These are phyloP conservation scores for Cynanchum wilfordii DNA, from an alignment of 257 asterid genomes.

Conservation along the genomic window DNA sequence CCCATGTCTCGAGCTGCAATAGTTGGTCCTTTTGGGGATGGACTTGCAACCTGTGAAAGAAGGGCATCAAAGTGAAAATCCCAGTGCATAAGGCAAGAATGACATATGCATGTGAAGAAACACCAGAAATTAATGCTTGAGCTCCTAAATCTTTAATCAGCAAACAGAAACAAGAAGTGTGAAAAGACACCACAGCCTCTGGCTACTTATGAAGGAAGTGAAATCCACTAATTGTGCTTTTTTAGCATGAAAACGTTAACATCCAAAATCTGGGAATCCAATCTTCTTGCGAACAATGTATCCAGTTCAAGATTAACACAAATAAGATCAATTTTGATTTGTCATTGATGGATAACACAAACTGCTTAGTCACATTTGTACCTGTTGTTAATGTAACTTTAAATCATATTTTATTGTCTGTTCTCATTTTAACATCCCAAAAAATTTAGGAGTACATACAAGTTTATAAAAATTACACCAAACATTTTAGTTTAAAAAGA, in stretches of 20 bases:
- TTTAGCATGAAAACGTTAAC: neutral
- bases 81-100: neutral
- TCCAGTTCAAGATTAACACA: neutral
- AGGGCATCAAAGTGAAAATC: slow-evolving; percentile 17
- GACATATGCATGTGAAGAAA: neutral
- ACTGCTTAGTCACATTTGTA: neutral
- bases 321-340: neutral
- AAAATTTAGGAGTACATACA: neutral
- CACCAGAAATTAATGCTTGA: neutral
- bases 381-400: neutral
- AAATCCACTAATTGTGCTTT: neutral
- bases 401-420: no score
- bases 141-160: slow-evolving; percentile 4
- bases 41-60: slow-evolving; percentile 59
- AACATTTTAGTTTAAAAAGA: neutral
- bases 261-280: neutral
- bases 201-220: neutral
- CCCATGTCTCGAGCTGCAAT: slow-evolving; percentile 52
- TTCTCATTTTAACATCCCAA: no score
- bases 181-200: neutral
- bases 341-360: neutral
- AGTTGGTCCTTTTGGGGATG: slow-evolving; percentile 51
- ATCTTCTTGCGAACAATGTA: neutral
- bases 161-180: neutral
- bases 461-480: neutral